Conservation (phyloP, 1,284 basidiomycete species). For the Vanrija sp. region DNA sequence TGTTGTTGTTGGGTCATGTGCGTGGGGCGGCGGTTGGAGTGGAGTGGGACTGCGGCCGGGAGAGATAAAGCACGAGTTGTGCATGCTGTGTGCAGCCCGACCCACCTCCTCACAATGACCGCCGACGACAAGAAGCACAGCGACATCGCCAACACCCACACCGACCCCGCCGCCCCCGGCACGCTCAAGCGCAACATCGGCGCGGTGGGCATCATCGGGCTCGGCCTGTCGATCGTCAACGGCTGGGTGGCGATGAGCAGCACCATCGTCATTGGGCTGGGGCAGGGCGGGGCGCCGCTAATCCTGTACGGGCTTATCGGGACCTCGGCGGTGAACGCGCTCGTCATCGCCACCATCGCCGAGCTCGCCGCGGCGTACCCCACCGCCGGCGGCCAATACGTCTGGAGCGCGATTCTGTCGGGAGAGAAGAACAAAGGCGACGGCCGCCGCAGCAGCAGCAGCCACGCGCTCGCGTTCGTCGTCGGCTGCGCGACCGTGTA, state of each 20-base stretch:
- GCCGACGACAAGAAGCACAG: too few relatives aligned
- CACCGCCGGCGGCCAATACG: constrained; percentile 11
- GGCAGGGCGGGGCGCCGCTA: constrained; percentile 7
- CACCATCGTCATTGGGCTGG: constrained; percentile 14
- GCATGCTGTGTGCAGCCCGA: too few relatives aligned
- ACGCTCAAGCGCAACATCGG: constrained; percentile 16
- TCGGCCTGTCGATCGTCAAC: constrained; percentile 15
- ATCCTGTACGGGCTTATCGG: constrained; percentile 13
- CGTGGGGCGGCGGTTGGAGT: too few relatives aligned
- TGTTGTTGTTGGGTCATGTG: too few relatives aligned
- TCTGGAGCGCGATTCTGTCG: constrained; percentile 9
- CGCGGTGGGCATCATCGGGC: constrained; percentile 10
- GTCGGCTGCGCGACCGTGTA: constrained; percentile 16
- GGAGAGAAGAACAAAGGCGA: background rate
- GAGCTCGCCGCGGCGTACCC: constrained; percentile 10
- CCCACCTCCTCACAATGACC: too few relatives aligned
- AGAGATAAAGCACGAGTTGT: too few relatives aligned
- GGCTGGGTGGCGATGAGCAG: constrained; percentile 16
- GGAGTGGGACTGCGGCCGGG: too few relatives aligned
- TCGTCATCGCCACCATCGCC: constrained; percentile 5
- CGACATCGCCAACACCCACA: too few relatives aligned
- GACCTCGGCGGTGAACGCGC: constrained; percentile 6
- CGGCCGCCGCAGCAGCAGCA: background rate
- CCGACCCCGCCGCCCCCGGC: too few relatives aligned
- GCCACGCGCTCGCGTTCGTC: constrained; percentile 14